Conservation (phyloP, 2,329 filamentous ascomycete genomes). For the Penicillium sp. region DNA sequence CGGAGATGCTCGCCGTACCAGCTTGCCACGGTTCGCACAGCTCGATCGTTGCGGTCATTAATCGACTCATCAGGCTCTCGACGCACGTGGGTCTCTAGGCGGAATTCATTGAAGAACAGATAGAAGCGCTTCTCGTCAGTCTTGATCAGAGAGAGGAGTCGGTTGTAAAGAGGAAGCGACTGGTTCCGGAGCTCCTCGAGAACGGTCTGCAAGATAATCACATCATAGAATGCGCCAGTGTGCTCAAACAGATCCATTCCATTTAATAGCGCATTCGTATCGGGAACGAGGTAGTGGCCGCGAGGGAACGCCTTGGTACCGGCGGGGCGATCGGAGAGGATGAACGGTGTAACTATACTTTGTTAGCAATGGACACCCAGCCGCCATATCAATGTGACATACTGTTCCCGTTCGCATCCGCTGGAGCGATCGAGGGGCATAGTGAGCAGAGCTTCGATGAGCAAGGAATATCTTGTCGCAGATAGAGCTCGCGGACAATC, state of each 20-base stretch:
- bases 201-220: slow-evolving; percentile 94
- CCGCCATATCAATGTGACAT: slow-evolving; percentile 9
- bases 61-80: slow-evolving; percentile 78
- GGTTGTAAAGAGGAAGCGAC: slow-evolving; percentile 92
- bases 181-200: slow-evolving; percentile 94
- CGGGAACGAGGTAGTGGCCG: slow-evolving; percentile 92
- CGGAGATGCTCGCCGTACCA: slow-evolving; percentile 88
- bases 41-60: slow-evolving; percentile 94
- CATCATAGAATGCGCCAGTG: slow-evolving; percentile 87
- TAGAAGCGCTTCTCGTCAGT: slow-evolving; percentile 98
- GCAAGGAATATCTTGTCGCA: slow-evolving; percentile 95
- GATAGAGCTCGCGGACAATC: slow-evolving; percentile 94
- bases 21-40: slow-evolving; percentile 78
- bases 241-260: slow-evolving; percentile 98
- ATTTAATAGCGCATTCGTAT: slow-evolving; percentile 92
- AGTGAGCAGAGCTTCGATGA: slow-evolving; percentile 82
- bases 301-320: slow-evolving; percentile 78
- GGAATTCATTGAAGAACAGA: slow-evolving; percentile 98
- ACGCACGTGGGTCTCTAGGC: slow-evolving; percentile 82
- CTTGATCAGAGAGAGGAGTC: slow-evolving; percentile 84
- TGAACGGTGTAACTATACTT: slow-evolving; percentile 69
- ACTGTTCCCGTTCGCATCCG: slow-evolving; percentile 78
- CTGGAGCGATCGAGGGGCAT: slow-evolving; percentile 74
- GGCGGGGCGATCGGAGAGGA: slow-evolving; percentile 85
- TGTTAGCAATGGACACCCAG: slow-evolving; percentile 21